Conservation (phyloP, 192 early-diverging fungal genomes). For the Umbelopsis sp. region DNA sequence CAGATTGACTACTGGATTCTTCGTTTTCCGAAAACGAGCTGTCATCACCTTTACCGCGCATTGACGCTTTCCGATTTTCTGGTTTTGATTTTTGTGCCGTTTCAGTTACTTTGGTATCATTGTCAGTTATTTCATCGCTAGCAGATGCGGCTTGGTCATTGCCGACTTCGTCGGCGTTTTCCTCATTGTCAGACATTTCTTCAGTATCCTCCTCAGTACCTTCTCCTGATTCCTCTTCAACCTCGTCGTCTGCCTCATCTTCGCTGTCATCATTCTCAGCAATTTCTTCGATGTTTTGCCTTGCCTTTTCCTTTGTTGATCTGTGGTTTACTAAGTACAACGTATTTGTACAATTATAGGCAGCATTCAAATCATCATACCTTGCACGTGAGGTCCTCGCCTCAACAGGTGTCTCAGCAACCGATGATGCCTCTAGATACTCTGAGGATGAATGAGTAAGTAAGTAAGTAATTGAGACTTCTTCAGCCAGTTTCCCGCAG, state of each 20-base stretch:
- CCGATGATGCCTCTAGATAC: conserved; percentile 10
- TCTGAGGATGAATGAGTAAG: neutral
- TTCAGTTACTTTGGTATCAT: neutral
- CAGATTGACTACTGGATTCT: neutral
- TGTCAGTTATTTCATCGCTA: no score
- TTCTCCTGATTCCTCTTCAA: neutral
- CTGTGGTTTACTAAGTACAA: no score
- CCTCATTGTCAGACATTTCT: neutral
- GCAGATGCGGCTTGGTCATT: no score
- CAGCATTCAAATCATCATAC: neutral
- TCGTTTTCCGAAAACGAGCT: neutral
- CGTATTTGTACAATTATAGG: no score
- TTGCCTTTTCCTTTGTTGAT: neutral
- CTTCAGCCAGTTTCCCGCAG: neutral
- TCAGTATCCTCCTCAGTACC: neutral
- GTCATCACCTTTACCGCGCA: neutral
- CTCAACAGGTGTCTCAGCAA: neutral
- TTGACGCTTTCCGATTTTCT: neutral
- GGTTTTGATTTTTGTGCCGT: neutral
- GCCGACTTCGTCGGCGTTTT: neutral
- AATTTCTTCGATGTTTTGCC: neutral
- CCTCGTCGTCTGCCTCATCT: neutral
- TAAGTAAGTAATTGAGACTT: neutral
- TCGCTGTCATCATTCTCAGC: neutral
- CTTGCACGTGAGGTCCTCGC: neutral